Base-by-base conservation (phyloP, 2,329 filamentous ascomycete genomes). In the Tolypocladium album region DNA sequence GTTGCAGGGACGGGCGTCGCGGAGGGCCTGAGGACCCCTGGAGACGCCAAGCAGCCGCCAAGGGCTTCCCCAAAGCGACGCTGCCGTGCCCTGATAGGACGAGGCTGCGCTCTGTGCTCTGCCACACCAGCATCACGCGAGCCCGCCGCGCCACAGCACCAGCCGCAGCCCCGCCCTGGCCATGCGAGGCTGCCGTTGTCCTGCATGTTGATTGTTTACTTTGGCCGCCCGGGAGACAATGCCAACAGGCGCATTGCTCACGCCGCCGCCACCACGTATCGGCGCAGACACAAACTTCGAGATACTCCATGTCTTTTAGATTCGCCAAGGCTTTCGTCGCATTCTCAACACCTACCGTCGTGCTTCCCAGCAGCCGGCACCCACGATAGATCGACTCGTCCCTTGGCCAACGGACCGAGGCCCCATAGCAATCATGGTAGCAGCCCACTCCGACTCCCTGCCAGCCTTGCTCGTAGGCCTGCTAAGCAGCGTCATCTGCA, bases 401-500 rank as follows among this genome's bases (percentile, higher is more conserved):
- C 52, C 63, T 66, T 61, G 62, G 63, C 65, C 65, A 67, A 66
- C 65, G 61, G 50, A 12, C 56, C 60, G 57, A 53, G 36, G 40
- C 50, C 59, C 60, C 57, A 57, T 45, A 58, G 39, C 55, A 61
- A 71, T 65, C 64, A 73, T 73, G 71, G 71, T 73, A 68, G 63
- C 62, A 57, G 47, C 56, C 61, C 62, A 60, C 58, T 64, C 61
- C 63, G 62, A 64, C 59, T 62, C 62, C 65, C 63, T 61, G 62
- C 65, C 64, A 63, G 66, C 63, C 58, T 59, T 31, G 57, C 61
- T 65, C 63, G 58, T 59, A 57, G 61, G 62, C 61, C 62, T 67
- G 63, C 70, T 72, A 66, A 71, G 65, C 62, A 36, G 40, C 56
- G 63, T 74, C 71, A 70, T 71, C 55, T 58, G 67, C 69, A 82